A percentile compares a stretch with the other conserved stretches of the same genome.
Evolutionary conservation across 2,329 filamentous ascomycete genomes (phyloP).

Genomic region (Stachybotrys chlorohalonatus): DNA sequence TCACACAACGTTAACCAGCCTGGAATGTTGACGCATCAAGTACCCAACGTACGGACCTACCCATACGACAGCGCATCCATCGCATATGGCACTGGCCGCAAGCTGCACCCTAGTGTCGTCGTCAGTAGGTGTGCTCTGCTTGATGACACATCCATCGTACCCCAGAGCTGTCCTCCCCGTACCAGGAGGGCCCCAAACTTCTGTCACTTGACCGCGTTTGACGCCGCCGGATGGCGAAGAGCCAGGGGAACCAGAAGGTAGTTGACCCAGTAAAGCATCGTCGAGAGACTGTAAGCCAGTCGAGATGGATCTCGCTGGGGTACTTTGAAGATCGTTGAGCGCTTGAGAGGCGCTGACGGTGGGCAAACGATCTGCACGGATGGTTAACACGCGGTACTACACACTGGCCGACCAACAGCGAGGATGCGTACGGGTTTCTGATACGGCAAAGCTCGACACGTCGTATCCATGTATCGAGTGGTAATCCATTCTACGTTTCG

Average conservation of each 20-base stretch:
- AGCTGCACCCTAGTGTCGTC: conserved; percentile 56
- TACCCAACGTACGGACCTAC: conserved; percentile 51
- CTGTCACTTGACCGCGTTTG: conserved; percentile 67
- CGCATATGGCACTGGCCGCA: conserved; percentile 51
- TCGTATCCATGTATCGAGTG: conserved; percentile 51
- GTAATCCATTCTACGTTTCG: conserved; percentile 40
- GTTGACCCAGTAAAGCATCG: conserved; percentile 22
- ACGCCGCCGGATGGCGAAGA: conserved; percentile 44
- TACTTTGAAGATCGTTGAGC: conserved; percentile 48
- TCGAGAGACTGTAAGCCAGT: conserved; percentile 50
- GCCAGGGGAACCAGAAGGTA: conserved; percentile 2
- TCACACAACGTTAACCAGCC: background rate
- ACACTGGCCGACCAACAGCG: background rate
- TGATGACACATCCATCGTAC: conserved; percentile 35
- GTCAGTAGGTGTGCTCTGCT: conserved; percentile 4
- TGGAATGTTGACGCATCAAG: background rate
- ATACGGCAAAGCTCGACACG: conserved; percentile 49
- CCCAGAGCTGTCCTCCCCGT: conserved; percentile 77
- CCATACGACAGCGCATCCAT: conserved; percentile 64
- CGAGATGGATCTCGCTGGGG: conserved; percentile 40
- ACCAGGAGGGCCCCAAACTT: conserved; percentile 82
- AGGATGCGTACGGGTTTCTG: conserved; percentile 38
- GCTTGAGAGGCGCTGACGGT: conserved; percentile 70
- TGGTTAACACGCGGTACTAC: background rate
- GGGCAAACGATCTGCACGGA: conserved; percentile 57